phyloP scores from a whole-genome alignment of 306 rosid species.

The Alnus rubra region DNA sequence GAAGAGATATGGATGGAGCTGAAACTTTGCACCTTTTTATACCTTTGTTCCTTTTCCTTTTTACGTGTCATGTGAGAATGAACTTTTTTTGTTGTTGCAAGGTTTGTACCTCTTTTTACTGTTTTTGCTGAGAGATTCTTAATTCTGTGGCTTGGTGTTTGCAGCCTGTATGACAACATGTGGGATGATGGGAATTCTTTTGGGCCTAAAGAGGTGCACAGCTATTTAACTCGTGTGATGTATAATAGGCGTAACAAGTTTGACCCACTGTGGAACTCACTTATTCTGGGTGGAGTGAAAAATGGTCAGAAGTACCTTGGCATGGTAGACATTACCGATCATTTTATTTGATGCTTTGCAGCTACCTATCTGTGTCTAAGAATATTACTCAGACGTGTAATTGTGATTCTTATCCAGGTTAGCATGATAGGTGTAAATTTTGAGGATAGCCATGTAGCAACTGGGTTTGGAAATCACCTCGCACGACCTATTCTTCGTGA shows the following conservation, averaged over 20 bases:
- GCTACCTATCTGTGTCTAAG: slow-evolving; percentile 2
- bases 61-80: not conserved
- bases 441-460: slow-evolving; percentile 88
- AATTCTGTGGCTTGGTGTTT: slow-evolving; percentile 21
- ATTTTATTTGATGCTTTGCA: slow-evolving; percentile 7
- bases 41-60: not conserved
- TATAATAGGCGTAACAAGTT: slow-evolving; percentile 69
- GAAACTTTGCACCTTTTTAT: not conserved
- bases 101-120: not conserved
- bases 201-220: slow-evolving; percentile 68
- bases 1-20: not conserved
- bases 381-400: slow-evolving; percentile 16
- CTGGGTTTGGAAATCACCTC: slow-evolving; percentile 97
- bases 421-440: slow-evolving; percentile 89
- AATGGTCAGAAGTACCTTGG: slow-evolving; percentile 64
- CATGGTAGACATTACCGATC: slow-evolving; percentile 48
- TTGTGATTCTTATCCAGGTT: slow-evolving; percentile 51
- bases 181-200: slow-evolving; percentile 76
- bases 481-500: slow-evolving; percentile 98
- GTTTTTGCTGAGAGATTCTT: not conserved
- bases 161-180: slow-evolving; percentile 82
- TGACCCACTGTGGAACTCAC: slow-evolving; percentile 62
- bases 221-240: slow-evolving; percentile 61
- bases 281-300: slow-evolving; percentile 65
- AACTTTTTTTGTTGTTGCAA: not conserved